These are phyloP conservation scores for Hortaea werneckii DNA, from an alignment of 2,329 filamentous ascomycete species.

Conservation along the genomic window DNA sequence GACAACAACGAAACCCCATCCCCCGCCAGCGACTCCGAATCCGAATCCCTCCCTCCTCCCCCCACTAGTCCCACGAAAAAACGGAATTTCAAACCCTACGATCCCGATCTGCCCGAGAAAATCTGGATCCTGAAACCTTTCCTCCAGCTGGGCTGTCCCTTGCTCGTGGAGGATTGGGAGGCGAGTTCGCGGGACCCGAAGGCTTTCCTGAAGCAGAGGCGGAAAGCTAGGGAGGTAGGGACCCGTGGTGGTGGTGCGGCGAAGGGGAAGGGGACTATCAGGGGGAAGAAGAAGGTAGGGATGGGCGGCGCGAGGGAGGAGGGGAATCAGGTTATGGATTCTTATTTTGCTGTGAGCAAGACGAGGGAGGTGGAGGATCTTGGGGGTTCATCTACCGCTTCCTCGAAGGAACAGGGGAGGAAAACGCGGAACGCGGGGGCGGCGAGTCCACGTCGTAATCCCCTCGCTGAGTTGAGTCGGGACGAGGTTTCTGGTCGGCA, in stretches of 20 bases:
- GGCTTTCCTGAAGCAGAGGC: conserved; percentile 16
- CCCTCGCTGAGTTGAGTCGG: no score
- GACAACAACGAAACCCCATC: conserved; percentile 26
- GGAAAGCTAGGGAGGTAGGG: conserved; percentile 10
- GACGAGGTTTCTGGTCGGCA: no score
- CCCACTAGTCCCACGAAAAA: conserved; percentile 32
- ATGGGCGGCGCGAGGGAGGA: no score
- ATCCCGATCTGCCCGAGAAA: conserved; percentile 56
- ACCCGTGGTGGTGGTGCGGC: background rate
- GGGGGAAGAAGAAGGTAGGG: conserved; percentile 3
- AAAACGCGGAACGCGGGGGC: no score
- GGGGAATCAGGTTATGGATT: no score
- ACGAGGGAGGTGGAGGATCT: no score
- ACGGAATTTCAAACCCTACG: conserved; percentile 42
- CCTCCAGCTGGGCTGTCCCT: conserved; percentile 53
- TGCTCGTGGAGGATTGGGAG: conserved; percentile 57
- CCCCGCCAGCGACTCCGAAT: conserved; percentile 19
- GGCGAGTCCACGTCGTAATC: no score
- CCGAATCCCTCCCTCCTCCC: conserved; percentile 9
- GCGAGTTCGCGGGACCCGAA: conserved; percentile 25
- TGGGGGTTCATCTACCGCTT: no score
- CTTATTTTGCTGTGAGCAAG: no score
- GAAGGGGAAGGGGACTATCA: conserved; percentile 1
- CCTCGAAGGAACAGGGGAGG: no score
- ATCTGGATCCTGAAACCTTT: conserved; percentile 60